Percentiles rank a stretch among this genome's conserved stretches.
Evolutionary conservation across 2,329 filamentous ascomycete genomes (phyloP).

Genomic region (Ustilaginoidea virens): DNA sequence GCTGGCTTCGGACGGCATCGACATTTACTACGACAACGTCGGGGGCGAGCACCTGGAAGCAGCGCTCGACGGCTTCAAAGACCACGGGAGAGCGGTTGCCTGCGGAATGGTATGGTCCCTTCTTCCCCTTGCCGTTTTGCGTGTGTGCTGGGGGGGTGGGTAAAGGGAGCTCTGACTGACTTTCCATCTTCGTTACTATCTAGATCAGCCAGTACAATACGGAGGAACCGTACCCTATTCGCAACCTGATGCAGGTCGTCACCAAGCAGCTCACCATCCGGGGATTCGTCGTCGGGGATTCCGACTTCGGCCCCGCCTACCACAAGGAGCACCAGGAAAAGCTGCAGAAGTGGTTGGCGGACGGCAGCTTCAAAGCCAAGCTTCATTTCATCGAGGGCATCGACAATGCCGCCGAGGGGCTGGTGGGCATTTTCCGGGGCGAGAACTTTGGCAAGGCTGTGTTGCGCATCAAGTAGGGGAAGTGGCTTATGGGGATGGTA

Average conservation of each 20-base stretch:
- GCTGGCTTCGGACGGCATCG: slow-evolving; percentile 61
- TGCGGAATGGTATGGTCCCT: slow-evolving; percentile 40
- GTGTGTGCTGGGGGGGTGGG: too few relatives aligned
- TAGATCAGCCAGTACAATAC: slow-evolving; percentile 62
- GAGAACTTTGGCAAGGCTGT: slow-evolving; percentile 82
- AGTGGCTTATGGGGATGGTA: too few relatives aligned
- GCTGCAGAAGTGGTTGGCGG: slow-evolving; percentile 59
- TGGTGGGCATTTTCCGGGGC: slow-evolving; percentile 60
- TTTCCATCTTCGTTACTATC: neutral
- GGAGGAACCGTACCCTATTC: slow-evolving; percentile 39
- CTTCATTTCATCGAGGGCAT: slow-evolving; percentile 58
- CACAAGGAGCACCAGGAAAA: slow-evolving; percentile 58
- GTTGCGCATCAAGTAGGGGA: slow-evolving; percentile 19
- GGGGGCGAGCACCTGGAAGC: slow-evolving; percentile 36
- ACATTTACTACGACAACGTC: slow-evolving; percentile 46
- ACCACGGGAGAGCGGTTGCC: slow-evolving; percentile 47
- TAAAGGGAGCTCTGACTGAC: neutral
- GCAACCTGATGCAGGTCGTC: slow-evolving; percentile 50
- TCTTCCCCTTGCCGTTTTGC: too few relatives aligned
- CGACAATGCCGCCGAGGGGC: slow-evolving; percentile 59
- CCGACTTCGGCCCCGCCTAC: slow-evolving; percentile 52
- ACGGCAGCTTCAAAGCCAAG: slow-evolving; percentile 60
- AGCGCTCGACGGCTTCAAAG: slow-evolving; percentile 32
- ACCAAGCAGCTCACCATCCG: slow-evolving; percentile 52
- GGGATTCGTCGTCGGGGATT: slow-evolving; percentile 60